These are phyloP conservation scores for Betula pendula DNA, from an alignment of 306 rosid species.

Conservation along the genomic window DNA sequence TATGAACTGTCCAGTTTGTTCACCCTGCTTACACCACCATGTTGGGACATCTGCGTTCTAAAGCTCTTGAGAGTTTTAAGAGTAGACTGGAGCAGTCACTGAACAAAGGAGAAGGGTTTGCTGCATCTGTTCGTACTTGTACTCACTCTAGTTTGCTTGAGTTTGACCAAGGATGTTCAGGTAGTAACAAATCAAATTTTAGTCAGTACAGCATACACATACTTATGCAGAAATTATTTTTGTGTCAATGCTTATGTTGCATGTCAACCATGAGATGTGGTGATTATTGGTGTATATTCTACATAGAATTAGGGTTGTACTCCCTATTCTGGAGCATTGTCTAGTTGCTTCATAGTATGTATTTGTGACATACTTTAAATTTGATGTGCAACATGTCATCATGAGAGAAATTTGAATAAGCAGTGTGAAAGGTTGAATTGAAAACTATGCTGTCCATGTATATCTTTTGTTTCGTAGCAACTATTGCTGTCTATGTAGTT, in stretches of 20 bases:
- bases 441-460: neutral
- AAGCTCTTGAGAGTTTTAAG: conserved; percentile 61
- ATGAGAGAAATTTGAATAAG: neutral
- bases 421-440: neutral
- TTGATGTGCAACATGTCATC: conserved; percentile 3
- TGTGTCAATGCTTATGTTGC: neutral
- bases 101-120: conserved; percentile 73
- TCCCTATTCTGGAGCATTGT: neutral
- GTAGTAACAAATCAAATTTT: conserved; percentile 39
- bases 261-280: neutral
- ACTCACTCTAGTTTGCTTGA: conserved; percentile 45
- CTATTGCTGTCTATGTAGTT: neutral
- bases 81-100: conserved; percentile 58
- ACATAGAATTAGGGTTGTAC: neutral
- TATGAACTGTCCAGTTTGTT: conserved; percentile 59
- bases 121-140: conserved; percentile 50
- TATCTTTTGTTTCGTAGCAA: too few species aligned
- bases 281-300: neutral
- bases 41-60: conserved; percentile 71
- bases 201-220: conserved; percentile 9
- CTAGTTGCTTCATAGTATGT: neutral
- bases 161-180: conserved; percentile 73
- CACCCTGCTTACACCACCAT: conserved; percentile 59
- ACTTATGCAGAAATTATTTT: neutral
- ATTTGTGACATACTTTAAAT: neutral